phyloP scores from a whole-genome alignment of 23 red algal species.

The Gracilaria domingensis region DNA sequence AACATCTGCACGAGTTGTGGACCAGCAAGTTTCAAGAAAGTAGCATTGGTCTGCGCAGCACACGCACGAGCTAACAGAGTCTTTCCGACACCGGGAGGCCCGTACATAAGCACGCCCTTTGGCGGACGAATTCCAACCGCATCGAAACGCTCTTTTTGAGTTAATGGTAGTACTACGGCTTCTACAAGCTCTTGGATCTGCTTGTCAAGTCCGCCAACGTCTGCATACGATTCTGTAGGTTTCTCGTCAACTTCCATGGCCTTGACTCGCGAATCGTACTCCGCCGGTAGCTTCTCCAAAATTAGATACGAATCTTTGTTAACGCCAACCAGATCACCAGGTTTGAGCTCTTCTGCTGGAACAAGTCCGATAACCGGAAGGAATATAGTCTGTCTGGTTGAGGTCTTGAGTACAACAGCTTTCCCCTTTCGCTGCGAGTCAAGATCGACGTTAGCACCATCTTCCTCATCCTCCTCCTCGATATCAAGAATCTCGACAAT shows the following conservation, averaged over 20 bases:
- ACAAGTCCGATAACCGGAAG: constrained; percentile 97
- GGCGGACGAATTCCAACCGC: constrained; percentile 96
- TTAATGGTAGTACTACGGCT: constrained; percentile 98
- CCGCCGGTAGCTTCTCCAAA: constrained; percentile 91
- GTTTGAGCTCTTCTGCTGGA: constrained; percentile 86
- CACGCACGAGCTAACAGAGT: constrained; percentile 98
- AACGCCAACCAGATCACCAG: constrained; percentile 96
- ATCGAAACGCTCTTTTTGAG: constrained; percentile 95
- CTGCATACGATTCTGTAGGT: constrained; percentile 95
- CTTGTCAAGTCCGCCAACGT: constrained; percentile 98
- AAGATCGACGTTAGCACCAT: constrained; percentile 88
- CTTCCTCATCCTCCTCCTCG: constrained; percentile 89
- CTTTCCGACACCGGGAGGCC: constrained; percentile 97
- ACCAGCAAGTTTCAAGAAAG: constrained; percentile 97
- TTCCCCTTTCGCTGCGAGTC: constrained; percentile 83
- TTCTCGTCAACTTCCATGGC: constrained; percentile 99
- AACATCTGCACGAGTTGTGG: constrained; percentile 99
- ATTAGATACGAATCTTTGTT: constrained; percentile 99
- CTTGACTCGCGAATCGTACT: constrained; percentile 98
- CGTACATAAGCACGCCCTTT: constrained; percentile 99
- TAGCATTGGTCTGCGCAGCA: constrained; percentile 99
- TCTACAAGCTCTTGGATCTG: constrained; percentile 99
- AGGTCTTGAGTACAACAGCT: constrained; percentile 97
- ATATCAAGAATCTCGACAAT: constrained; percentile 96
- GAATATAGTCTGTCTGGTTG: constrained; percentile 96